Evolutionary conservation across 2,329 filamentous ascomycete species (phyloP), one percentile per base, ranked within the genome.

Genomic region (Calcarisporium arbuscula): DNA sequence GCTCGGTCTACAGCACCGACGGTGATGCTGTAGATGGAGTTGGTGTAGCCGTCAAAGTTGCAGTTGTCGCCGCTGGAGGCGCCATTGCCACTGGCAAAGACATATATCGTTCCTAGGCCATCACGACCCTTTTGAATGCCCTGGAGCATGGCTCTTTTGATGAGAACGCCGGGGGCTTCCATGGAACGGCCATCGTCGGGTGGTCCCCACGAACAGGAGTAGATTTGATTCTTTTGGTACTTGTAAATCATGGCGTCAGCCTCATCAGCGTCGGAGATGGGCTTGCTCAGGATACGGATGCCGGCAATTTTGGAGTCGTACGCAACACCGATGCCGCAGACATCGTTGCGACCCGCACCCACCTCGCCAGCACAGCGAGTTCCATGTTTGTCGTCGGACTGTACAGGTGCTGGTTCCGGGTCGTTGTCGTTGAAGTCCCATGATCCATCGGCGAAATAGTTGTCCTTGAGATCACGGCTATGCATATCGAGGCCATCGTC

Each of bases 1-100:
- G 83, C 79, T 39, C 86, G 74, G 56, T 95, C 89, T 42, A 98
- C 82, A 21, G 90, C 90, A 23, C 92, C 92, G 14, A 98, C 88
- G 0, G 89, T 95, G 49, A 98, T 92, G 57, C 88, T 95, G 70
- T 96, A 98, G 50, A 98, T 98, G 56, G 89, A 95, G 67, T 98
- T 98, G 40, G 92, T 98, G 62, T 98, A 98, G 25, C 92, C 92
- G 55, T 98, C 92, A 57, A 98, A 98, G 58, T 98, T 98, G 72
- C 92, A 98, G 62, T 98, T 96, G 58, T 98, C 92, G 30, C 85
- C 89, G 44, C 69, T 77, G 4, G 71, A 68, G 8, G 90, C 94
- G 38, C 92, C 92, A 53, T 98, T 98, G 39, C 92, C 92, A 46
- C 90, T 62, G 28, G 92, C 92, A 60, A 98, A 98, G 35, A 98